Conservation (phyloP, 768 basidiomycete species). For the Gyrodon lividus region DNA sequence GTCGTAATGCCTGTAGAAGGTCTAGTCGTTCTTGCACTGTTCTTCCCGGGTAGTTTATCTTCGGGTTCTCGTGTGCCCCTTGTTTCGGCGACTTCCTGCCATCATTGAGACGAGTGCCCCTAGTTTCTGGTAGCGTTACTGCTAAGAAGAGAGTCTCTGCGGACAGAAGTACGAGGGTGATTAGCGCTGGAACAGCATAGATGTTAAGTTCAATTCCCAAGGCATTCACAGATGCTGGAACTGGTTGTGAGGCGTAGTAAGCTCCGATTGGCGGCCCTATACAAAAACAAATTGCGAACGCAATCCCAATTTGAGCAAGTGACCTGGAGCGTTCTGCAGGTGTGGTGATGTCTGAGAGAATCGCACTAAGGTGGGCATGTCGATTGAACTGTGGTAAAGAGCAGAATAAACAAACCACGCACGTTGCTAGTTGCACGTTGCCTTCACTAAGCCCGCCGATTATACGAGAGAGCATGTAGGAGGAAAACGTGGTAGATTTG, state of each 20-base stretch:
- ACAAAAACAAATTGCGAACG: slow-evolving; percentile 93
- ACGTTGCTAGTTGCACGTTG: slow-evolving; percentile 96
- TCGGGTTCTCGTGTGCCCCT: slow-evolving; percentile 16
- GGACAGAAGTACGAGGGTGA: slow-evolving; percentile 76
- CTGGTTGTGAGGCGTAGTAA: slow-evolving; percentile 87
- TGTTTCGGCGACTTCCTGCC: slow-evolving; percentile 19
- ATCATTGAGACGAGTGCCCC: slow-evolving; percentile 39
- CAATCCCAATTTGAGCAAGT: slow-evolving; percentile 91
- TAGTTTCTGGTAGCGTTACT: slow-evolving; percentile 82
- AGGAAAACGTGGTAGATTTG: slow-evolving; percentile 84
- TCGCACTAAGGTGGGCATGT: slow-evolving; percentile 56
- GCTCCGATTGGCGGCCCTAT: slow-evolving; percentile 94
- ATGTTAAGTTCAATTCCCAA: slow-evolving; percentile 74
- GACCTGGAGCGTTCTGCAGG: slow-evolving; percentile 78
- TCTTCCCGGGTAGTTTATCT: slow-evolving; percentile 14
- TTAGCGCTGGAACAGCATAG: slow-evolving; percentile 85
- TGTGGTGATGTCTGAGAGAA: slow-evolving; percentile 87
- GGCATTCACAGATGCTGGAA: slow-evolving; percentile 56
- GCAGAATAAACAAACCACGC: slow-evolving; percentile 30
- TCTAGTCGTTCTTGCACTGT: slow-evolving; percentile 49
- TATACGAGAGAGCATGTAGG: slow-evolving; percentile 85
- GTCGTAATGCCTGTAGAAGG: slow-evolving; percentile 58
- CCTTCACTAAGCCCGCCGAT: slow-evolving; percentile 95
- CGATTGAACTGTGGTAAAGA: neutral
- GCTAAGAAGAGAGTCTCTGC: slow-evolving; percentile 80